Percentiles rank a stretch among this genome's conserved stretches.
Conservation (phyloP, 805 yeast species). For the Starmerella stigmatis region DNA sequence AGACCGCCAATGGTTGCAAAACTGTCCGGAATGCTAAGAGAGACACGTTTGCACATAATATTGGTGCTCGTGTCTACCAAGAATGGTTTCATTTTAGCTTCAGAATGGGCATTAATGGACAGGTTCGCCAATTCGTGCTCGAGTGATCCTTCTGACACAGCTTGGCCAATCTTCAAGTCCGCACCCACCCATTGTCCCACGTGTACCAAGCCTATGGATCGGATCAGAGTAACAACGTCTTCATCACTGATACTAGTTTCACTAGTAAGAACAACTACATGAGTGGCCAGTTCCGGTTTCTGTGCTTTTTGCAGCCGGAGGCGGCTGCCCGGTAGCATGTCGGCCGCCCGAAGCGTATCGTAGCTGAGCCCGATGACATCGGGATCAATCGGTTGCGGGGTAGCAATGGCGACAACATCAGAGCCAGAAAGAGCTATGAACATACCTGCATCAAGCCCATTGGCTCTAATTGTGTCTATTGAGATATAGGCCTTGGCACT, state of each 20-base stretch:
- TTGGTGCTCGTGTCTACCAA: background rate
- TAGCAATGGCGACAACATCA: constrained; percentile 24
- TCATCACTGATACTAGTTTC: constrained; percentile 19
- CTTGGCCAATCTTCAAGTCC: constrained; percentile 46
- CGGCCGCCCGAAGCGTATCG: constrained; percentile 35
- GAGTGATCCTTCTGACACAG: constrained; percentile 35
- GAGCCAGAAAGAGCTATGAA: constrained; percentile 19
- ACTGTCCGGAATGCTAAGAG: background rate
- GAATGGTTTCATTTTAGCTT: background rate
- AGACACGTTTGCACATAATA: background rate
- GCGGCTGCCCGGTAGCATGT: constrained; percentile 43
- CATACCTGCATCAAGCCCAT: constrained; percentile 27
- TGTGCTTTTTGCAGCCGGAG: constrained; percentile 38
- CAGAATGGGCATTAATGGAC: background rate
- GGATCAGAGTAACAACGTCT: constrained; percentile 22
- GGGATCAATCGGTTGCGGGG: constrained; percentile 25
- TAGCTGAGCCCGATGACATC: constrained; percentile 26
- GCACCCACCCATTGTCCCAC: constrained; percentile 35
- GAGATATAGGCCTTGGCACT: constrained; percentile 24
- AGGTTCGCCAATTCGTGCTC: constrained; percentile 34
- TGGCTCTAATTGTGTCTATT: constrained; percentile 23
- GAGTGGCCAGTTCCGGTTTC: constrained; percentile 42
- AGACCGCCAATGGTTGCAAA: constrained; percentile 73
- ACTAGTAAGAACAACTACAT: constrained; percentile 30
- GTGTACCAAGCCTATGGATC: constrained; percentile 23